Evolutionary conservation across 2,329 filamentous ascomycete genomes (phyloP).

Genomic region (Lachnellula occidentalis): DNA sequence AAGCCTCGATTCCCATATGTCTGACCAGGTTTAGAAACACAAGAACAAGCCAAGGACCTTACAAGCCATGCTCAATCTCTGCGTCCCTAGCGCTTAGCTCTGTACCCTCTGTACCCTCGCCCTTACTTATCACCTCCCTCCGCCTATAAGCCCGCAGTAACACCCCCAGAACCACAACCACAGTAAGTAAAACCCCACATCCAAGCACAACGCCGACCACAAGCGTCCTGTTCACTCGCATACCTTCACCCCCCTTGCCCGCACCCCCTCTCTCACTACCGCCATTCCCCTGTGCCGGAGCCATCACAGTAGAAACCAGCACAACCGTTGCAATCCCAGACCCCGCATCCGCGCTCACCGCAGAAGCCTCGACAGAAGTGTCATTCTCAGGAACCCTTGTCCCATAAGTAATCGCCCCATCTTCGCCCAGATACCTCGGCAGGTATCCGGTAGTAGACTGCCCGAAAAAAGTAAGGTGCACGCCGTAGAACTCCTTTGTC

Average conservation of each 20-base stretch:
- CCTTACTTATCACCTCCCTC: constrained; percentile 10
- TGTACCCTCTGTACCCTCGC: too few relatives aligned
- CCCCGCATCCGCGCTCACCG: neutral
- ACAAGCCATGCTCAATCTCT: too few relatives aligned
- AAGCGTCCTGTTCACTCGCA: neutral
- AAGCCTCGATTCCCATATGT: too few relatives aligned
- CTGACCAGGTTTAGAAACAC: too few relatives aligned
- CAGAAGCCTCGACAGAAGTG: neutral
- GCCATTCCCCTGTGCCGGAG: neutral
- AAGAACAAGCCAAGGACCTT: too few relatives aligned
- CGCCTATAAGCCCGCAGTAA: neutral
- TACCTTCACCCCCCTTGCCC: neutral
- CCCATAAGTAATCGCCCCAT: constrained; percentile 12
- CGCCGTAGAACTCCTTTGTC: neutral
- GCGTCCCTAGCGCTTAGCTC: too few relatives aligned
- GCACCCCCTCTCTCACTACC: neutral
- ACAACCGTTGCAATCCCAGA: neutral
- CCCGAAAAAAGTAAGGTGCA: constrained; percentile 1
- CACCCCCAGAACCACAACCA: neutral
- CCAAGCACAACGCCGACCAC: constrained; percentile 7
- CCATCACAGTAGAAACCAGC: neutral
- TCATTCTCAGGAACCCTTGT: constrained; percentile 2
- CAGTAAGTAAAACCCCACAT: constrained; percentile 1
- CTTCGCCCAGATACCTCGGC: constrained; percentile 9
- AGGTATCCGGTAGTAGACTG: constrained; percentile 11